phyloP scores from a whole-genome alignment of 2,329 filamentous ascomycete species.

The Onygena corvina region DNA sequence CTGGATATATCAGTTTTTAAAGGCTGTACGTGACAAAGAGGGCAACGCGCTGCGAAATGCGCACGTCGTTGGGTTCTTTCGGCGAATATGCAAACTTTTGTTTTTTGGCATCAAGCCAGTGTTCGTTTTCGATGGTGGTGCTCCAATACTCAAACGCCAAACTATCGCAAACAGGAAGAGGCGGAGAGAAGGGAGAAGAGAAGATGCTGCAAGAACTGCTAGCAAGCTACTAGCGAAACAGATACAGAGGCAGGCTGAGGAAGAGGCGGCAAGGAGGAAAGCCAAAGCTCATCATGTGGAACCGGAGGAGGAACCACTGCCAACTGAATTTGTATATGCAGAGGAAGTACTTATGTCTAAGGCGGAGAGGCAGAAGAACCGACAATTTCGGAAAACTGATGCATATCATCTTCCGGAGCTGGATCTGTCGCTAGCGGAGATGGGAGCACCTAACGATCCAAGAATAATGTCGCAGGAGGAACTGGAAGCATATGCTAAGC shows the following conservation, averaged over 20 bases:
- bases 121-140: conserved; percentile 96
- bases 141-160: conserved; percentile 77
- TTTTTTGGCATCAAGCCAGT: conserved; percentile 95
- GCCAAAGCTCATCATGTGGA: conserved; percentile 31
- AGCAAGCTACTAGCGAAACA: conserved; percentile 85
- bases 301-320: conserved; percentile 52
- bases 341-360: conserved; percentile 76
- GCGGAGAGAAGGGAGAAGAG: conserved; percentile 72
- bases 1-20: conserved; percentile 99
- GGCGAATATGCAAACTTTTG: conserved; percentile 90
- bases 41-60: conserved; percentile 92
- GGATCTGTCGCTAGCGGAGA: conserved; percentile 61
- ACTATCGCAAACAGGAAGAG: conserved; percentile 71
- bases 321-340: conserved; percentile 69
- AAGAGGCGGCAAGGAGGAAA: conserved; percentile 56
- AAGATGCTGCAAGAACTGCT: conserved; percentile 85
- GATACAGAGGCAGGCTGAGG: conserved; percentile 81
- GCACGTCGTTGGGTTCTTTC: conserved; percentile 95
- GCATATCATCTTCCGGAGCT: conserved; percentile 90
- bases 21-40: conserved; percentile 96
- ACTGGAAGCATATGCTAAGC: conserved; percentile 80
- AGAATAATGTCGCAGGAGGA: conserved; percentile 94
- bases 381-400: conserved; percentile 81
- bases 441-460: conserved; percentile 84
- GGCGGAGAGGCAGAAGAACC: conserved; percentile 59